phyloP scores from a whole-genome alignment of 768 basidiomycete species.

The Suillus plorans region DNA sequence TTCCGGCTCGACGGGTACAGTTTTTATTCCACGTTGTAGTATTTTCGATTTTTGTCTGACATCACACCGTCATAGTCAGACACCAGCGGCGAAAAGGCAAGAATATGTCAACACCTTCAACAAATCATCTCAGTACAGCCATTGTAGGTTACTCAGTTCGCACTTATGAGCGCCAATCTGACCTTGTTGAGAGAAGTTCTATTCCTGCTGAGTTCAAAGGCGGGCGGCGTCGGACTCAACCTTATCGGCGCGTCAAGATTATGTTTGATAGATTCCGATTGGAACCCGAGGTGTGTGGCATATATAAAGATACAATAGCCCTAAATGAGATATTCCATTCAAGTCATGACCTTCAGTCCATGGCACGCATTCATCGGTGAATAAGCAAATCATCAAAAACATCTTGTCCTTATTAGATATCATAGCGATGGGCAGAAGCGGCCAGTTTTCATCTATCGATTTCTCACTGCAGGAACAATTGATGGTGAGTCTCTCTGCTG shows the following conservation, averaged over 20 bases:
- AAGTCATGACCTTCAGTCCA: conserved; percentile 92
- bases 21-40: not conserved
- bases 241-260: conserved; percentile 88
- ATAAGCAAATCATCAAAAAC: conserved; percentile 14
- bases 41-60: not conserved
- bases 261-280: conserved; percentile 86
- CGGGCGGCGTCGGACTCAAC: conserved; percentile 94
- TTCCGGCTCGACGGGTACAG: conserved; percentile 85
- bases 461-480: conserved; percentile 85
- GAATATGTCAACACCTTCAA: conserved; percentile 91
- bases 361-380: conserved; percentile 94
- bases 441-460: conserved; percentile 86
- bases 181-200: conserved; percentile 53
- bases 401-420: conserved; percentile 12
- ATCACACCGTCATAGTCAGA: conserved; percentile 48
- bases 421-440: conserved; percentile 90
- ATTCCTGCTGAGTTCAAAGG: conserved; percentile 92
- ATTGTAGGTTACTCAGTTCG: conserved; percentile 50
- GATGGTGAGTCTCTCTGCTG: conserved; percentile 55
- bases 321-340: not conserved
- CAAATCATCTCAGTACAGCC: conserved; percentile 62
- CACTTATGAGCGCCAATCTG: not conserved
- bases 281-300: conserved; percentile 77
- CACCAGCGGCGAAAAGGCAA: conserved; percentile 73
- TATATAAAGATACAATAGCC: not conserved